These are phyloP conservation scores for Leccinum pallidistipes DNA, from an alignment of 1,284 basidiomycete genomes.

Conservation along the genomic window DNA sequence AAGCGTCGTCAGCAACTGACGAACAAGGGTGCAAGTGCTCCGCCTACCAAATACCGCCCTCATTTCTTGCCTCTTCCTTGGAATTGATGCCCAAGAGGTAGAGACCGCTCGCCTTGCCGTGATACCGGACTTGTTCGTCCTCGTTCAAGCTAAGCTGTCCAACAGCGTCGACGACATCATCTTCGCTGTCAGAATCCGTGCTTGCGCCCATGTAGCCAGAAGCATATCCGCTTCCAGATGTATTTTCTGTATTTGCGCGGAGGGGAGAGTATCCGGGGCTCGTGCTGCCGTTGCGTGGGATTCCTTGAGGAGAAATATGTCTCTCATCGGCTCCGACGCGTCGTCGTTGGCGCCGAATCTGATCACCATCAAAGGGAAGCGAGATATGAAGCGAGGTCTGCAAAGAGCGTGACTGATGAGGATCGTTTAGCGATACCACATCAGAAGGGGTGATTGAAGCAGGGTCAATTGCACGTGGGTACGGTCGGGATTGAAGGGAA, in stretches of 20 bases:
- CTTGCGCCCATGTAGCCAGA: slow-evolving; percentile 32
- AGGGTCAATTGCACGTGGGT: slow-evolving; percentile 3
- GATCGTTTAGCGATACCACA: slow-evolving; percentile 17
- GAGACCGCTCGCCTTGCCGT: slow-evolving; percentile 78
- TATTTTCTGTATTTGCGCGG: too few relatives aligned
- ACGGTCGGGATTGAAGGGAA: slow-evolving; percentile 15
- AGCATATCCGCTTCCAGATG: slow-evolving; percentile 24
- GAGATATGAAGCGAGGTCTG: slow-evolving; percentile 15
- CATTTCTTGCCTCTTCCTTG: slow-evolving; percentile 61
- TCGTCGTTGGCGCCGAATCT: slow-evolving; percentile 33
- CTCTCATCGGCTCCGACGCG: slow-evolving; percentile 24
- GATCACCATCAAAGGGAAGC: slow-evolving; percentile 17
- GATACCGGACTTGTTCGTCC: slow-evolving; percentile 76
- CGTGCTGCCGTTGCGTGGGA: slow-evolving; percentile 13
- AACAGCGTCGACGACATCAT: slow-evolving; percentile 67
- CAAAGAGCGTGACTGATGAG: slow-evolving; percentile 4
- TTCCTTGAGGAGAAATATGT: slow-evolving; percentile 6
- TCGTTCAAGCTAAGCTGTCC: slow-evolving; percentile 86
- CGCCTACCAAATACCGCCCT: slow-evolving; percentile 75
- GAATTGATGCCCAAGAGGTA: slow-evolving; percentile 70
- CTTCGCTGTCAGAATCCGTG: slow-evolving; percentile 42
- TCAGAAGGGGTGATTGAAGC: slow-evolving; percentile 7
- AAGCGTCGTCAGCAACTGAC: background rate
- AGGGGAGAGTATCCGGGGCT: slow-evolving; percentile 21
- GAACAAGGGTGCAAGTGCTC: background rate